Conservation (phyloP, 148 eudicot species). For the Rhododendron mucronatum region DNA sequence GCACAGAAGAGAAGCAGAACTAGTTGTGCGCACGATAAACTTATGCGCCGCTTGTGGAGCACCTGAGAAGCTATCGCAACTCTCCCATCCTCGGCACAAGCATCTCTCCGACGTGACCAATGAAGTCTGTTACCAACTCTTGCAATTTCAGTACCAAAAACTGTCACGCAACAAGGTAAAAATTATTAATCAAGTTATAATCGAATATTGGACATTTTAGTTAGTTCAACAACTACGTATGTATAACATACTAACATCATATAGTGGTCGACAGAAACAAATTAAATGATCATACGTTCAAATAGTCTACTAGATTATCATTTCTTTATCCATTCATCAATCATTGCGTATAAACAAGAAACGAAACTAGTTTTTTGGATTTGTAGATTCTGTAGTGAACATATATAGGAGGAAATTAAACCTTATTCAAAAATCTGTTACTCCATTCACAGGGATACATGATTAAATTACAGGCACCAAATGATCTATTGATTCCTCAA, state of each 20-base stretch:
- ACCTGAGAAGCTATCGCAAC: background rate
- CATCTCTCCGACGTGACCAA: slow-evolving; percentile 36
- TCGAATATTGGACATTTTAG: background rate
- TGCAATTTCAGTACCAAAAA: slow-evolving; percentile 15
- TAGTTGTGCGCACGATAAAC: slow-evolving; percentile 42
- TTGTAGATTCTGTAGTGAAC: no score
- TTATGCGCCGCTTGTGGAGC: slow-evolving; percentile 32
- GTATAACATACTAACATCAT: no score
- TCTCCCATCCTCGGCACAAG: slow-evolving; percentile 28
- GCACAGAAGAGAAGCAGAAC: slow-evolving; percentile 46
- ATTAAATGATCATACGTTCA: no score
- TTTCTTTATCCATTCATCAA: no score
- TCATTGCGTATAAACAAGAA: no score
- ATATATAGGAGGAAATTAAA: background rate
- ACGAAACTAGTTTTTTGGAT: no score
- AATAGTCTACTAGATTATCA: no score
- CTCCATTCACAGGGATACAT: background rate
- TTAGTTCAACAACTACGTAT: no score
- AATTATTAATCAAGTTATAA: background rate
- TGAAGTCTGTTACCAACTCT: slow-evolving; percentile 42
- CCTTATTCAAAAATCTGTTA: background rate
- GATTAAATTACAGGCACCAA: background rate
- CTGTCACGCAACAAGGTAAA: background rate
- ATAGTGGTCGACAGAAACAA: no score
- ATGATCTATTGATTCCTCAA: background rate